Evolutionary conservation across 768 basidiomycete species (phyloP).

Genomic region (Neoboletus magnificus): DNA sequence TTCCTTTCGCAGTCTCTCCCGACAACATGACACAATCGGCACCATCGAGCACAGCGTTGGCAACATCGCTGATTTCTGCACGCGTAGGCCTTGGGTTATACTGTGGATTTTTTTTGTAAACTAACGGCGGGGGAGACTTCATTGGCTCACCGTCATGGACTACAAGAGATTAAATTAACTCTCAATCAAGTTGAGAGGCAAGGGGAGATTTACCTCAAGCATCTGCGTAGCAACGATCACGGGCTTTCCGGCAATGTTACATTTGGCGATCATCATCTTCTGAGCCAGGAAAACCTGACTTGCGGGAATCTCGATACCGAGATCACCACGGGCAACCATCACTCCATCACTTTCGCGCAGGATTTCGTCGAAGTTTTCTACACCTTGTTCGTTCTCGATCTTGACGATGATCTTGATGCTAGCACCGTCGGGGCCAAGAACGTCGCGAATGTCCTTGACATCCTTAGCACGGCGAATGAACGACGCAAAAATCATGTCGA

Average conservation of each 20-base stretch:
- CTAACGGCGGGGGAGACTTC: background rate
- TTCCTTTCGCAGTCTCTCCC: constrained; percentile 97
- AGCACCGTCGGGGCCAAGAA: constrained; percentile 92
- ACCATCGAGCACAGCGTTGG: constrained; percentile 98
- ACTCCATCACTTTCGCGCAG: constrained; percentile 94
- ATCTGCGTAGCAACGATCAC: constrained; percentile 99
- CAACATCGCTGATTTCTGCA: constrained; percentile 98
- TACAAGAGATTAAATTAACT: constrained; percentile 29
- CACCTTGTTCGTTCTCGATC: constrained; percentile 99
- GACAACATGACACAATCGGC: constrained; percentile 99
- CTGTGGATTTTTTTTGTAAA: constrained; percentile 38
- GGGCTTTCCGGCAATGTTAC: constrained; percentile 96
- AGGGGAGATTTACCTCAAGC: constrained; percentile 71
- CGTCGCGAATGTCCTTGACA: constrained; percentile 88
- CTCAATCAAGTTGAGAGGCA: background rate
- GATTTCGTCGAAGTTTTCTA: constrained; percentile 99
- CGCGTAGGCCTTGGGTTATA: constrained; percentile 99
- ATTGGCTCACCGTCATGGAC: constrained; percentile 83
- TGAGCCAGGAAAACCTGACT: constrained; percentile 98
- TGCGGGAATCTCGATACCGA: constrained; percentile 99
- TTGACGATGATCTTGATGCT: constrained; percentile 99
- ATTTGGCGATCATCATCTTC: constrained; percentile 99
- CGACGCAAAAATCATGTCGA: constrained; percentile 99
- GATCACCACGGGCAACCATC: constrained; percentile 99
- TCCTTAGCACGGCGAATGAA: constrained; percentile 97